These are phyloP conservation scores for Phytophthora agathidicida DNA, from an alignment of 352 stramenopile species.

Conservation along the genomic window DNA sequence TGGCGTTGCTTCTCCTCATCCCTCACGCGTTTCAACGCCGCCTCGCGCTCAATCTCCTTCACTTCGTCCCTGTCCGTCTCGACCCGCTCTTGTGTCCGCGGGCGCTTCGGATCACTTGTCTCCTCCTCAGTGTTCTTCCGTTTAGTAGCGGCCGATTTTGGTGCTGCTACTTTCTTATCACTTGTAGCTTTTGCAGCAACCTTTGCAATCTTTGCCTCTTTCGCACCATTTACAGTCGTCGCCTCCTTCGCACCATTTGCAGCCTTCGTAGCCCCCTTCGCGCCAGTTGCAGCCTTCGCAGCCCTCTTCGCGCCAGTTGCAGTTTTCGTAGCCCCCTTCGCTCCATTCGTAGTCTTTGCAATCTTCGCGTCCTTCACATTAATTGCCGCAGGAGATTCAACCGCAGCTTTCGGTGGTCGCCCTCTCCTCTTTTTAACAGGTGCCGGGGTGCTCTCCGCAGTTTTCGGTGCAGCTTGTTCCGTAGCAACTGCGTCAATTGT, in stretches of 20 bases:
- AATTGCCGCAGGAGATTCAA: neutral
- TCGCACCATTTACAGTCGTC: slow-evolving; percentile 1
- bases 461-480: slow-evolving; percentile 4
- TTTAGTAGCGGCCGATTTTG: neutral
- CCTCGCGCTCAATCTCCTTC: slow-evolving; percentile 26
- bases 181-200: neutral
- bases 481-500: neutral
- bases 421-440: slow-evolving; percentile 14
- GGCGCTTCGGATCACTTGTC: slow-evolving; percentile 12
- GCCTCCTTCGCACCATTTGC: no score
- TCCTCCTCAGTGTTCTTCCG: slow-evolving; percentile 21
- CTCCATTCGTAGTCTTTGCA: neutral
- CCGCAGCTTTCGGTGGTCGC: slow-evolving; percentile 10
- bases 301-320: neutral
- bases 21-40: slow-evolving; percentile 29
- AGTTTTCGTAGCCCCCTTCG: neutral
- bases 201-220: slow-evolving; percentile 1
- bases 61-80: slow-evolving; percentile 8
- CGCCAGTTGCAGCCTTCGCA: no score
- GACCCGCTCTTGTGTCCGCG: slow-evolving; percentile 8
- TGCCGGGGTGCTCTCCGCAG: neutral
- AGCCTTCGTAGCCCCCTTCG: no score
- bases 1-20: slow-evolving; percentile 38
- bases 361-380: neutral
- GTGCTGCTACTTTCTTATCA: neutral